Base-by-base conservation (phyloP, 495 filamentous ascomycete species). In the Delitschia confertaspora region DNA sequence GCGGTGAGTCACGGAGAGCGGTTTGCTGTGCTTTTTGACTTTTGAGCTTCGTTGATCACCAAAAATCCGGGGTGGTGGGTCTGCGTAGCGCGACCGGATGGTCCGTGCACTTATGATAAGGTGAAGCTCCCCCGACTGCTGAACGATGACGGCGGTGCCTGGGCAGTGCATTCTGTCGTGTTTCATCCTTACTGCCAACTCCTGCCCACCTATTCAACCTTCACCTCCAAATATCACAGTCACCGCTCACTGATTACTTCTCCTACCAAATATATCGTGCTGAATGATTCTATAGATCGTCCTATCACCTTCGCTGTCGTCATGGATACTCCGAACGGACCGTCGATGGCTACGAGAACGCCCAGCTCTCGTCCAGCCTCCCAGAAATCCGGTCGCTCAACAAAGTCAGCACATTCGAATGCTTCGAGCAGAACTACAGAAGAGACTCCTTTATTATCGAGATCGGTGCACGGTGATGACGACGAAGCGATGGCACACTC, bases 381-480 rank as follows among this genome's bases (percentile, higher is more conserved):
- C 13, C 56, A 45, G 21, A 48, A 50, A 30, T 65, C 58, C 53
- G 40, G 61, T 33, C 32, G 56, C n/a, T 60, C 55, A 3, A 45
- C 45, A 16, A 47, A 33, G 29, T 50, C 52, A 21, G 32, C 41
- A 9, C 38, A 26, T 11, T 56, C 53, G 22, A 18, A 58, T 19
- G 59, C 42, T 11, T 55, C 53, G 5, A 44, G 59, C 7, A 57
- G 54, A 7, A 49, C 63, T 3, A 52, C 57, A 47, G 75, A 79
- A 51, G 62, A 69, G 45, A 76, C 74, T 8, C 75, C 75, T n/a
- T 60, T 79, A 16, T 58, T 78, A 22, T 66, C 67, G 23, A 45
- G 56, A 58, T 69, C 65, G 37, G 65, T 68, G 16, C 35, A 51
- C 9, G 64, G 66, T 17, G 64, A 65, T 10, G 51, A 49, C 23